Percentiles rank a stretch among this genome's conserved stretches.
These are phyloP conservation scores for Ophiocordyceps camponoti-leonardi DNA, from an alignment of 2,329 filamentous ascomycete genomes.

Conservation along the genomic window DNA sequence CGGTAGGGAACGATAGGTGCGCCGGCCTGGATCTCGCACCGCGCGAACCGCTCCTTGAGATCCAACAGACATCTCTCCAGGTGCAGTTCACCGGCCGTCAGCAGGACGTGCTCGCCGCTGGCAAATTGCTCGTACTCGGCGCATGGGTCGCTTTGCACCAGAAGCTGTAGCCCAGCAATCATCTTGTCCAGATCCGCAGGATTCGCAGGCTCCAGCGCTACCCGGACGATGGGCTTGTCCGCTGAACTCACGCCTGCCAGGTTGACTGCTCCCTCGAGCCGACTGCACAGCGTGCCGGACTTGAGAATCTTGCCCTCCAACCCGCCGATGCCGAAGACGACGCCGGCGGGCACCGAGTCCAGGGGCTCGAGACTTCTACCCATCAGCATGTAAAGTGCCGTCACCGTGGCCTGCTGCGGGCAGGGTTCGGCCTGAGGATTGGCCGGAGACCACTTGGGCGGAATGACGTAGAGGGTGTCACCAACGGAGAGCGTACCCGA, in stretches of 20 bases:
- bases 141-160: constrained; percentile 91
- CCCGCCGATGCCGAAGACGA: constrained; percentile 87
- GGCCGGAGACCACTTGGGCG: constrained; percentile 82
- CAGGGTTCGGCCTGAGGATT: constrained; percentile 53
- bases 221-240: constrained; percentile 82
- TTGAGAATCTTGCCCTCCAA: constrained; percentile 90
- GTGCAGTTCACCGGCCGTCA: constrained; percentile 89
- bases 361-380: constrained; percentile 74
- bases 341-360: constrained; percentile 72
- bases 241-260: constrained; percentile 68
- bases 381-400: constrained; percentile 89
- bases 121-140: constrained; percentile 87
- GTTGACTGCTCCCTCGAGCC: constrained; percentile 73
- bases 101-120: constrained; percentile 85
- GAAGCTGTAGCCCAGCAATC: constrained; percentile 69
- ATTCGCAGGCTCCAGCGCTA: constrained; percentile 85
- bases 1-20: constrained; percentile 91
- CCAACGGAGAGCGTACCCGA: constrained; percentile 81
- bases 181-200: constrained; percentile 87
- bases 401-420: constrained; percentile 70
- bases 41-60: constrained; percentile 78
- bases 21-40: constrained; percentile 86
- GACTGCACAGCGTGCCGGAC: constrained; percentile 82
- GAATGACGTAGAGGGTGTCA: constrained; percentile 77
- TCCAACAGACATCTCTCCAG: constrained; percentile 89